Evolutionary conservation across 2,329 filamentous ascomycete genomes (phyloP).

Genomic region (Fusarium euwallaceae): DNA sequence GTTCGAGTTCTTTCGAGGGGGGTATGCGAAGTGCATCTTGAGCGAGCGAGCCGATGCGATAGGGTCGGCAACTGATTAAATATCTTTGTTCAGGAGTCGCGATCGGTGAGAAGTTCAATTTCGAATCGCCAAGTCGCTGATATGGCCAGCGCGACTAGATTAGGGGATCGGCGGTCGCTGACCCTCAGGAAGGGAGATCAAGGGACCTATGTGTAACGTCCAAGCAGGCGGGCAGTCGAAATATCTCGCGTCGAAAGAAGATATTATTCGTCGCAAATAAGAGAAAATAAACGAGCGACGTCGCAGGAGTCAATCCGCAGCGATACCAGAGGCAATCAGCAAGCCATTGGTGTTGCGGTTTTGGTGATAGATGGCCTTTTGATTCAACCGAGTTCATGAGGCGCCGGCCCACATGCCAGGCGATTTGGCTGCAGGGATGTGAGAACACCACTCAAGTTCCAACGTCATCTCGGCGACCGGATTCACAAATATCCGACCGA

Average conservation of each 20-base stretch:
- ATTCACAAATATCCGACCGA: slow-evolving; percentile 37
- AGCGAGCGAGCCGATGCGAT: slow-evolving; percentile 9
- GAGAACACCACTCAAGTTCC: slow-evolving; percentile 21
- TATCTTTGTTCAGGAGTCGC: slow-evolving; percentile 5
- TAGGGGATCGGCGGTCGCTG: slow-evolving; percentile 14
- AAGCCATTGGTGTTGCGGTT: slow-evolving; percentile 28
- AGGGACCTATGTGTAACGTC: slow-evolving; percentile 24
- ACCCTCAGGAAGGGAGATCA: slow-evolving; percentile 12
- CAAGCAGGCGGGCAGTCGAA: slow-evolving; percentile 14
- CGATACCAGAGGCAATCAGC: slow-evolving; percentile 16
- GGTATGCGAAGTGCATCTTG: slow-evolving; percentile 90
- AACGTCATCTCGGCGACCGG: slow-evolving; percentile 47
- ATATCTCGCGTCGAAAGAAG: neutral
- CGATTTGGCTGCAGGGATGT: slow-evolving; percentile 34
- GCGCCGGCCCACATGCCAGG: slow-evolving; percentile 38
- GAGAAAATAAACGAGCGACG: slow-evolving; percentile 32
- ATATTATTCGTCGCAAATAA: neutral
- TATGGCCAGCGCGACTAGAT: slow-evolving; percentile 16
- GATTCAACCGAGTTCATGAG: slow-evolving; percentile 37
- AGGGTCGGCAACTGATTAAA: neutral
- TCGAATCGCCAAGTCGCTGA: neutral
- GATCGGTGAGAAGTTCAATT: neutral
- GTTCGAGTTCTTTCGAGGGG: slow-evolving; percentile 85
- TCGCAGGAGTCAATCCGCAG: slow-evolving; percentile 13
- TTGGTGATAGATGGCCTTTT: slow-evolving; percentile 44